Evolutionary conservation across 495 filamentous ascomycete genomes (phyloP).

Genomic region (Barbatosphaeria neglecta): DNA sequence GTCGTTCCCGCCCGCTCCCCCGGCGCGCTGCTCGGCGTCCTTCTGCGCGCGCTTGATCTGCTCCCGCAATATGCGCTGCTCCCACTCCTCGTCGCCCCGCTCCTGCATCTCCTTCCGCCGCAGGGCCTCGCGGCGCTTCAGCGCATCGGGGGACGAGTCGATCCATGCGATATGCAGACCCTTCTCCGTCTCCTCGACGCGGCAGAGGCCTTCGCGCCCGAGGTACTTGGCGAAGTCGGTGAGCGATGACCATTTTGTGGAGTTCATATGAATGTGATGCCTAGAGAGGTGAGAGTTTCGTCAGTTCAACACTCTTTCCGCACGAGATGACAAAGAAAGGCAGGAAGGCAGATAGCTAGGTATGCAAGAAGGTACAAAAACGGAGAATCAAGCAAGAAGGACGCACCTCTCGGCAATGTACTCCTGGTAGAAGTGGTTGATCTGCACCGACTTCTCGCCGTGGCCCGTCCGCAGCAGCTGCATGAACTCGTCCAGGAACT

Average conservation of each 20-base stretch:
- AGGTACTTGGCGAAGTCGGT: constrained; percentile 82
- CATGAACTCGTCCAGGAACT: constrained; percentile 77
- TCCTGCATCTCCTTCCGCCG: constrained; percentile 74
- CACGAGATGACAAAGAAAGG: too few species aligned
- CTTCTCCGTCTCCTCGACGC: constrained; percentile 82
- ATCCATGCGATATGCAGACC: constrained; percentile 82
- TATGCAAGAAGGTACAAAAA: too few species aligned
- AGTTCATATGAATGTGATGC: constrained; percentile 87
- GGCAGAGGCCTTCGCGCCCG: constrained; percentile 70
- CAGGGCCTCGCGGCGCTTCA: constrained; percentile 67
- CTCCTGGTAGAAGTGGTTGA: constrained; percentile 90
- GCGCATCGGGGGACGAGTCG: constrained; percentile 75
- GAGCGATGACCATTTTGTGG: constrained; percentile 70
- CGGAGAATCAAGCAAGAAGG: too few species aligned
- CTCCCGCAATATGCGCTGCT: constrained; percentile 63
- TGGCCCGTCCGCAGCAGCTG: constrained; percentile 64
- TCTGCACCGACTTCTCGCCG: constrained; percentile 70
- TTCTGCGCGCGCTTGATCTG: constrained; percentile 66
- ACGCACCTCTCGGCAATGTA: constrained; percentile 47
- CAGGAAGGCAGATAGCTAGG: too few species aligned
- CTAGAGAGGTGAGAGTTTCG: too few species aligned
- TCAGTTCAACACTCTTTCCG: too few species aligned
- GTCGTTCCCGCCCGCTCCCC: constrained; percentile 22
- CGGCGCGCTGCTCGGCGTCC: constrained; percentile 37
- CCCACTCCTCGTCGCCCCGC: constrained; percentile 79